Conservation (phyloP, 2,329 filamentous ascomycete genomes). For the Venturiaceae sp. region DNA sequence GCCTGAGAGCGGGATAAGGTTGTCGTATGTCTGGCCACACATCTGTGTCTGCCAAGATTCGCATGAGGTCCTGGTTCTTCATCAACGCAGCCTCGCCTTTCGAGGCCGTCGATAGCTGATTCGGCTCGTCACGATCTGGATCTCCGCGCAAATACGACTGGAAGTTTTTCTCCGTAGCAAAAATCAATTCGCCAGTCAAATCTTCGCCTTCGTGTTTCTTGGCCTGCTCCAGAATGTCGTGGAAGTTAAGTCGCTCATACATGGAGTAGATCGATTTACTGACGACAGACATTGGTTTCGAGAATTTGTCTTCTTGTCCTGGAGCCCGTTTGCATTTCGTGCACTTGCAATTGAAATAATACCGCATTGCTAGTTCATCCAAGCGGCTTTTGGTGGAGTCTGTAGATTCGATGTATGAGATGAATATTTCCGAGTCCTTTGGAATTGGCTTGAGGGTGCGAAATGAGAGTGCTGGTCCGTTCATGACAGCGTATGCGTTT, state of each 20-base stretch:
- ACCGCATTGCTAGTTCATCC: slow-evolving; percentile 41
- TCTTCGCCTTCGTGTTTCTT: slow-evolving; percentile 9
- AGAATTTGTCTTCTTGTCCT: slow-evolving; percentile 30
- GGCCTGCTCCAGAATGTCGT: slow-evolving; percentile 12
- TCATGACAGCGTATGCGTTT: slow-evolving; percentile 49
- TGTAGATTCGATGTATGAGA: slow-evolving; percentile 52
- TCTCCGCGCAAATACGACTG: neutral
- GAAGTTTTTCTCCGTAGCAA: neutral
- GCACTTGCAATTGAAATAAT: slow-evolving; percentile 51
- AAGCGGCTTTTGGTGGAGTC: slow-evolving; percentile 41
- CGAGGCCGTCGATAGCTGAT: neutral
- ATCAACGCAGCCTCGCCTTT: neutral
- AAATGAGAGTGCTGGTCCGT: slow-evolving; percentile 39
- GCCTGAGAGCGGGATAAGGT: slow-evolving; percentile 43
- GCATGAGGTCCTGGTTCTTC: neutral
- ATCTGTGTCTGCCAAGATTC: slow-evolving; percentile 25
- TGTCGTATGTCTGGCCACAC: slow-evolving; percentile 42
- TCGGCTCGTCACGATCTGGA: neutral
- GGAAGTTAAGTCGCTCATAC: slow-evolving; percentile 5
- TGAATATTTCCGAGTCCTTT: slow-evolving; percentile 47
- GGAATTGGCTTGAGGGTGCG: slow-evolving; percentile 43
- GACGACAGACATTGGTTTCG: slow-evolving; percentile 20
- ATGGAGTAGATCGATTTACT: slow-evolving; percentile 14
- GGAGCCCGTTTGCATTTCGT: slow-evolving; percentile 33
- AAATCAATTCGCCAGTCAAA: neutral